Evolutionary conservation across 192 early-diverging fungal genomes (phyloP).

Genomic region (Podila epicladia): DNA sequence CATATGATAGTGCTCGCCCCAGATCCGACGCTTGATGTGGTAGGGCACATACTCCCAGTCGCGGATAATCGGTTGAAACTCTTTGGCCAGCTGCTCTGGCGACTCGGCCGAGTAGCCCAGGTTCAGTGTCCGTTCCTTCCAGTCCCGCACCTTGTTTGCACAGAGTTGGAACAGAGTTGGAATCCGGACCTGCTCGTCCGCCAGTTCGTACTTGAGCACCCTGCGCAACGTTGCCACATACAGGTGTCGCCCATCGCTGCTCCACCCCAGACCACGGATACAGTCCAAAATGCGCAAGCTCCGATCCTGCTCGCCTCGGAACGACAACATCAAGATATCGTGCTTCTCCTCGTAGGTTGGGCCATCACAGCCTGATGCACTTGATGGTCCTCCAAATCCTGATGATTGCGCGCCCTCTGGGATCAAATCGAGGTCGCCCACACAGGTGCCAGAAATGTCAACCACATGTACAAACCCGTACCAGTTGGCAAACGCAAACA

Average conservation of each 20-base stretch:
- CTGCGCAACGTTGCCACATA: slow-evolving; percentile 58
- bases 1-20: slow-evolving; percentile 25
- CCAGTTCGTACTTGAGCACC: slow-evolving; percentile 55
- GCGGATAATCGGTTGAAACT: slow-evolving; percentile 9
- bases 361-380: slow-evolving; percentile 6
- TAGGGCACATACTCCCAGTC: slow-evolving; percentile 35
- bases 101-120: slow-evolving; percentile 4
- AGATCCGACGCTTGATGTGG: slow-evolving; percentile 32
- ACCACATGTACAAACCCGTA: slow-evolving; percentile 66
- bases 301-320: slow-evolving; percentile 54
- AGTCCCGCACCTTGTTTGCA: slow-evolving; percentile 37
- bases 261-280: slow-evolving; percentile 61
- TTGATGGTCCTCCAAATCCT: not conserved
- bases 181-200: slow-evolving; percentile 10
- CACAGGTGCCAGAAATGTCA: slow-evolving; percentile 45
- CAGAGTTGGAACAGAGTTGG: slow-evolving; percentile 42
- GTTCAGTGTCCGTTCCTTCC: slow-evolving; percentile 31
- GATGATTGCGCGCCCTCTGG: not conserved
- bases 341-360: slow-evolving; percentile 51
- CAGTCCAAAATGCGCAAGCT: slow-evolving; percentile 55
- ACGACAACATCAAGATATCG: slow-evolving; percentile 62
- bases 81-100: not conserved
- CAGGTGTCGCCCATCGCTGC: slow-evolving; percentile 51
- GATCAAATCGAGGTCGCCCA: slow-evolving; percentile 21
- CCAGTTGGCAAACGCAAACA: slow-evolving; percentile 59